Percentiles rank a stretch among this genome's conserved stretches.
phyloP scores from a whole-genome alignment of 2,329 filamentous ascomycete species.

The Aspergillus alliaceus region DNA sequence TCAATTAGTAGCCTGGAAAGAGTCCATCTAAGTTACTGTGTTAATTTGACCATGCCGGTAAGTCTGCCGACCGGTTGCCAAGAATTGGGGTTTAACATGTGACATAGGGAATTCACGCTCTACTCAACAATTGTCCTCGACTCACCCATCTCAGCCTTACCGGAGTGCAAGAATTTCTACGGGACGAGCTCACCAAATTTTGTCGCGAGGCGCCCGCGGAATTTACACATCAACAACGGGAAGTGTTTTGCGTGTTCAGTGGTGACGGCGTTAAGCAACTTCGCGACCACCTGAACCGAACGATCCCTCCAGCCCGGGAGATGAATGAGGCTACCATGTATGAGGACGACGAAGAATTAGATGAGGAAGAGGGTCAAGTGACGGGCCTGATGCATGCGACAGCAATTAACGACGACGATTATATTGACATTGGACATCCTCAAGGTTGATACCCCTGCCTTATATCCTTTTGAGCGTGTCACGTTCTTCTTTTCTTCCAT shows the following conservation, averaged over 20 bases:
- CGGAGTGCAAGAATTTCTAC: constrained; percentile 85
- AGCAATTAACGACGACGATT: constrained; percentile 43
- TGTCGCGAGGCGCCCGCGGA: constrained; percentile 85
- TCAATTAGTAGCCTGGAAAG: constrained; percentile 74
- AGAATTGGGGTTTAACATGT: constrained; percentile 1
- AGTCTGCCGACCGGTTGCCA: constrained; percentile 27
- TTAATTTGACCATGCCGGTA: constrained; percentile 78
- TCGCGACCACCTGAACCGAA: constrained; percentile 71
- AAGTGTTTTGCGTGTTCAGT: constrained; percentile 97
- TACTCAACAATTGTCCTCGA: constrained; percentile 87
- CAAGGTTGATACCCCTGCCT: constrained; percentile 36
- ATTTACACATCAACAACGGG: constrained; percentile 91
- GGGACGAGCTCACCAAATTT: constrained; percentile 78
- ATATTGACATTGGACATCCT: constrained; percentile 37
- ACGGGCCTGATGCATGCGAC: constrained; percentile 44
- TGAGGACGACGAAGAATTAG: constrained; percentile 45
- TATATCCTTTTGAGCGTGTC: constrained; percentile 19
- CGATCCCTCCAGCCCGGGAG: constrained; percentile 32
- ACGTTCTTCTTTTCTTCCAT: neutral
- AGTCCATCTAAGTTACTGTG: constrained; percentile 95
- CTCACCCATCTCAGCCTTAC: constrained; percentile 94
- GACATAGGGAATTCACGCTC: constrained; percentile 76
- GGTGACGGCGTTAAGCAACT: constrained; percentile 77
- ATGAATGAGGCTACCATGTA: constrained; percentile 44
- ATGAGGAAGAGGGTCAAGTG: constrained; percentile 44